These are phyloP conservation scores for Sisymbrium irio DNA, from an alignment of 345 rosid genomes.

Conservation along the genomic window DNA sequence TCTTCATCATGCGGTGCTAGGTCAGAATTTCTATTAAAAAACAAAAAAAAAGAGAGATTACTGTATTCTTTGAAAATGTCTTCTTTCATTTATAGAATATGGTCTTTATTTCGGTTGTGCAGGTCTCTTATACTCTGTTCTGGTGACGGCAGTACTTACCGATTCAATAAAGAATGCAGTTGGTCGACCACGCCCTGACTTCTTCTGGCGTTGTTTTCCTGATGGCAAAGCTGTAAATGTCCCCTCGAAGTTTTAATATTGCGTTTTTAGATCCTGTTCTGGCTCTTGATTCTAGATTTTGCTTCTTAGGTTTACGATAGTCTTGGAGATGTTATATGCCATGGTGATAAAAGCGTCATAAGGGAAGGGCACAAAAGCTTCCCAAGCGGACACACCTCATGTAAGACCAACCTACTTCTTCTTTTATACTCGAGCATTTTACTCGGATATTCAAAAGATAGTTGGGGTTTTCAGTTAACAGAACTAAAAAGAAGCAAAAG, in stretches of 20 bases:
- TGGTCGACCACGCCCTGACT: conserved; percentile 93
- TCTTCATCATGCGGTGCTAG: conserved; percentile 84
- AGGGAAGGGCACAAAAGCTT: conserved; percentile 92
- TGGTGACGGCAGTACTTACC: conserved; percentile 67
- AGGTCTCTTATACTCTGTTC: conserved; percentile 74
- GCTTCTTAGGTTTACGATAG: conserved; percentile 57
- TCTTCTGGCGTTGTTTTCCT: conserved; percentile 96
- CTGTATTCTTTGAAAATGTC: background rate
- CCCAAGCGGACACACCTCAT: conserved; percentile 89
- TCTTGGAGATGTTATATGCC: conserved; percentile 71
- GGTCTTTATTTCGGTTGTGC: conserved; percentile 17
- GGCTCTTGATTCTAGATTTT: conserved; percentile 12
- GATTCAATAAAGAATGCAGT: conserved; percentile 79
- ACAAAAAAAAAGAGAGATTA: background rate
- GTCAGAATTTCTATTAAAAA: conserved; percentile 44
- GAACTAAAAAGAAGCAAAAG: background rate
- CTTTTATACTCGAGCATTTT: background rate
- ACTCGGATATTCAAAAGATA: background rate
- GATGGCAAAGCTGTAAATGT: conserved; percentile 78
- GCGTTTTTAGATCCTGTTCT: conserved; percentile 5
- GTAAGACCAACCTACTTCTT: conserved; percentile 38
- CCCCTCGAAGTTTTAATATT: background rate
- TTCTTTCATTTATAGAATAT: background rate
- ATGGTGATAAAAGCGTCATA: conserved; percentile 59
- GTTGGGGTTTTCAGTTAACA: background rate